These are phyloP conservation scores for Trichoderma sp. DNA, from an alignment of 2,329 filamentous ascomycete species.

Conservation along the genomic window DNA sequence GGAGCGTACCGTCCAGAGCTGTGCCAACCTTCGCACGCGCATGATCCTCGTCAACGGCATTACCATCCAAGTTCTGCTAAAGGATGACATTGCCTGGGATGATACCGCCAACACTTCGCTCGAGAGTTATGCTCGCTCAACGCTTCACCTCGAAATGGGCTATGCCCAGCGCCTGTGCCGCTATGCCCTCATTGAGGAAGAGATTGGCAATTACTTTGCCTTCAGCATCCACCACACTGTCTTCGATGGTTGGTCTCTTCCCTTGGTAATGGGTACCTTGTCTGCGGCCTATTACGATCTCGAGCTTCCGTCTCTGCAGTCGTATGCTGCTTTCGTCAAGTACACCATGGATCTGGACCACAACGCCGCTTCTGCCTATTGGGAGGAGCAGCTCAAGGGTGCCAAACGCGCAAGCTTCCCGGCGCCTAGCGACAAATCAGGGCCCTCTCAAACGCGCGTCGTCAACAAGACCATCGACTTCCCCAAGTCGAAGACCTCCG, in stretches of 20 bases:
- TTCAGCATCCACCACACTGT: slow-evolving; percentile 24
- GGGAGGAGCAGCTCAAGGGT: slow-evolving; percentile 15
- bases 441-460: slow-evolving; percentile 4
- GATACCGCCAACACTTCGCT: neutral
- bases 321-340: slow-evolving; percentile 22
- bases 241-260: slow-evolving; percentile 25
- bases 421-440: neutral
- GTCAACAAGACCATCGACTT: slow-evolving; percentile 15
- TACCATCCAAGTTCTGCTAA: slow-evolving; percentile 9
- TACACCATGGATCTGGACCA: slow-evolving; percentile 2
- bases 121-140: neutral
- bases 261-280: neutral
- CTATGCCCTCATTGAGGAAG: slow-evolving; percentile 26
- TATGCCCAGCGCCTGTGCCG: slow-evolving; percentile 26
- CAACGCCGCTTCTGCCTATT: neutral
- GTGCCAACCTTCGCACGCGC: slow-evolving; percentile 20
- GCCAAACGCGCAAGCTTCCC: slow-evolving; percentile 30
- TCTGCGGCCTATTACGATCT: neutral
- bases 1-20: slow-evolving; percentile 10
- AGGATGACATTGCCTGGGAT: slow-evolving; percentile 18
- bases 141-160: slow-evolving; percentile 16
- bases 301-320: slow-evolving; percentile 29
- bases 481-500: slow-evolving; percentile 11
- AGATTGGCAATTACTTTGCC: slow-evolving; percentile 8
- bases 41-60: slow-evolving; percentile 4